These are phyloP conservation scores for Phycomyces nitens DNA, from an alignment of 192 early-diverging fungal genomes.

Conservation along the genomic window DNA sequence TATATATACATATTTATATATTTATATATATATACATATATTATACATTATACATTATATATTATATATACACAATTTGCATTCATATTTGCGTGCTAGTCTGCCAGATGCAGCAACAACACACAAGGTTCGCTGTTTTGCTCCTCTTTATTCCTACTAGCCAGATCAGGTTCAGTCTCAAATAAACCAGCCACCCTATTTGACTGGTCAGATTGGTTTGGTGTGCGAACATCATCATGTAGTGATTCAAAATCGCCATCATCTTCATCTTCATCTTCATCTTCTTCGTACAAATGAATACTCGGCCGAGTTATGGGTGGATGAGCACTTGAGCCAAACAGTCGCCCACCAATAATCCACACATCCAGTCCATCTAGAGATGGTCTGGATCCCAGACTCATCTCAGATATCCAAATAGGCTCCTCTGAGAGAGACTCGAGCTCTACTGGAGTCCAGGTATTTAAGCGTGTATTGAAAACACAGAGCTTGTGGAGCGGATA, in stretches of 20 bases:
- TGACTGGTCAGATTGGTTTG: not conserved
- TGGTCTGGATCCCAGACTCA: conserved; percentile 1
- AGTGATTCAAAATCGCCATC: not conserved
- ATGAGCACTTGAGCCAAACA: conserved; percentile 4
- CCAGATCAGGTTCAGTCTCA: conserved; percentile 7
- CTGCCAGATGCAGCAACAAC: not conserved
- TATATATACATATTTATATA: not conserved
- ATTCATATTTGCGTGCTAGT: not conserved
- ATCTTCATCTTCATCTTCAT: not conserved
- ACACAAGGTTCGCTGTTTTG: not conserved
- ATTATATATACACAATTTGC: not conserved
- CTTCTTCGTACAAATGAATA: not conserved
- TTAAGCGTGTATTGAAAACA: conserved; percentile 19
- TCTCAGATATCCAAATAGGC: conserved; percentile 18
- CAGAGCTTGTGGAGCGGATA: conserved; percentile 21
- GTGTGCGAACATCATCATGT: not conserved
- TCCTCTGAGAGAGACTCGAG: not conserved
- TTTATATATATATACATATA: not conserved
- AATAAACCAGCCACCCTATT: conserved; percentile 8
- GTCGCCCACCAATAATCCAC: not conserved
- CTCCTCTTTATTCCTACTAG: not conserved
- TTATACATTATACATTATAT: too few relatives aligned
- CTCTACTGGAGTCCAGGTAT: conserved; percentile 15
- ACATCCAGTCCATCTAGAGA: too few relatives aligned
- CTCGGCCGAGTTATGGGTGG: not conserved